Evolutionary conservation across 1,284 basidiomycete genomes (phyloP).

Genomic region (Tylopilus sp.): DNA sequence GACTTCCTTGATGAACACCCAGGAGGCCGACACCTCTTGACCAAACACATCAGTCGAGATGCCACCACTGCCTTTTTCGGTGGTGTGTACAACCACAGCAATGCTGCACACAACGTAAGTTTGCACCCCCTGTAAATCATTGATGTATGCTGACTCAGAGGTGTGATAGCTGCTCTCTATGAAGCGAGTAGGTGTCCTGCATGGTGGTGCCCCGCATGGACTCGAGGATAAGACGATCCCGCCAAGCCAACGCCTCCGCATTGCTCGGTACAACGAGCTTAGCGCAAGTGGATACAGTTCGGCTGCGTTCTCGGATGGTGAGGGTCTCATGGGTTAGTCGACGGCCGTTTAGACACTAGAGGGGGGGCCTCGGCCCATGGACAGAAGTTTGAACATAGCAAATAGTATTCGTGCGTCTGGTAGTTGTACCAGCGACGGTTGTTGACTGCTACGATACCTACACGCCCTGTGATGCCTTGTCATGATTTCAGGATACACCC

Average conservation of each 20-base stretch:
- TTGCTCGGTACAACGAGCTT: conserved; percentile 63
- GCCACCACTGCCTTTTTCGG: conserved; percentile 93
- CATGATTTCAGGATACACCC: conserved; percentile 8
- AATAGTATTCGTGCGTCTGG: conserved; percentile 2
- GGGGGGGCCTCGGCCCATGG: neutral
- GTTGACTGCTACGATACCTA: conserved; percentile 15
- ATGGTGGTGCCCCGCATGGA: conserved; percentile 64
- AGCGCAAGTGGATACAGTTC: conserved; percentile 37
- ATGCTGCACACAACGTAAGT: conserved; percentile 82
- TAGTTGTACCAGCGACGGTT: neutral
- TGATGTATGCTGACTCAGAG: conserved; percentile 17
- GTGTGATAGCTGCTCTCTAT: conserved; percentile 64
- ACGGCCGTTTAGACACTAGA: neutral
- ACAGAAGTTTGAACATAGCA: conserved; percentile 5
- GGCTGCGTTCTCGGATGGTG: conserved; percentile 33
- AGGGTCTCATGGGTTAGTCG: conserved; percentile 31
- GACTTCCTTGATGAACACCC: conserved; percentile 90
- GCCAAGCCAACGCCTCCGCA: conserved; percentile 64
- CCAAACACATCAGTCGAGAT: conserved; percentile 74
- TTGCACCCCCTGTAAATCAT: neutral
- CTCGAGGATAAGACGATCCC: conserved; percentile 63
- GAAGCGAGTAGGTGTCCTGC: conserved; percentile 86
- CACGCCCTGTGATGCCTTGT: conserved; percentile 11
- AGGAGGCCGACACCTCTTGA: conserved; percentile 66
- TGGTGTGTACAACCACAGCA: conserved; percentile 91